Conservation (phyloP, 73 alveolate genomes). For the Paramecium primaurelia region DNA sequence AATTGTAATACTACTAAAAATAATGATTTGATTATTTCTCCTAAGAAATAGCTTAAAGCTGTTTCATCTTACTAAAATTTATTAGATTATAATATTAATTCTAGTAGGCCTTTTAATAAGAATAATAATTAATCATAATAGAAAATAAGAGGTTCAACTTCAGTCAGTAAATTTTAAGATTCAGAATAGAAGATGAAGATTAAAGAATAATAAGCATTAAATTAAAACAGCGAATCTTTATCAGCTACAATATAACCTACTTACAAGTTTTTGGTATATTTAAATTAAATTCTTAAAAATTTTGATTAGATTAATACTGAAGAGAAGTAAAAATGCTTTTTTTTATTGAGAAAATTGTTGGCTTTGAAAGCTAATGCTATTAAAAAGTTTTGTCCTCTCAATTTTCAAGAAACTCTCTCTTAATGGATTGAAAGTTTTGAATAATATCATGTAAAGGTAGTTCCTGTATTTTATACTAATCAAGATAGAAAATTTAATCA, state of each 20-base stretch:
- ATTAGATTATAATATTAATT: neutral
- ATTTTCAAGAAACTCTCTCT: neutral
- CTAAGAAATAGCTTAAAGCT: neutral
- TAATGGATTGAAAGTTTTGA: neutral
- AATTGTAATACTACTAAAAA: neutral
- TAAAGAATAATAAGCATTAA: neutral
- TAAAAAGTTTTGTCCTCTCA: neutral
- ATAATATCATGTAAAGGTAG: neutral
- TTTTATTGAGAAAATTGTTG: neutral
- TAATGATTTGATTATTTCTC: neutral
- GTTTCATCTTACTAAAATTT: neutral
- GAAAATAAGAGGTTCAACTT: neutral
- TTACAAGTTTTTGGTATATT: neutral
- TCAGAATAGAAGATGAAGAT: neutral
- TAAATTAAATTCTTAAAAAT: neutral
- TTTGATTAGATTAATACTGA: neutral
- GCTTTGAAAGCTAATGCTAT: neutral
- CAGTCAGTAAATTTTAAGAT: neutral
- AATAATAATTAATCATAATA: neutral
- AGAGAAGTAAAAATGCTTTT: neutral
- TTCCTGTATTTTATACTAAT: neutral
- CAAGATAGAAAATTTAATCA: neutral
- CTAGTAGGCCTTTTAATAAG: neutral
- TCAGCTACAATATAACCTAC: slow-evolving; percentile 3
- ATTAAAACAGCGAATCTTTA: neutral